Conservation (phyloP, 495 filamentous ascomycete species). For the Penicillium herquei region DNA sequence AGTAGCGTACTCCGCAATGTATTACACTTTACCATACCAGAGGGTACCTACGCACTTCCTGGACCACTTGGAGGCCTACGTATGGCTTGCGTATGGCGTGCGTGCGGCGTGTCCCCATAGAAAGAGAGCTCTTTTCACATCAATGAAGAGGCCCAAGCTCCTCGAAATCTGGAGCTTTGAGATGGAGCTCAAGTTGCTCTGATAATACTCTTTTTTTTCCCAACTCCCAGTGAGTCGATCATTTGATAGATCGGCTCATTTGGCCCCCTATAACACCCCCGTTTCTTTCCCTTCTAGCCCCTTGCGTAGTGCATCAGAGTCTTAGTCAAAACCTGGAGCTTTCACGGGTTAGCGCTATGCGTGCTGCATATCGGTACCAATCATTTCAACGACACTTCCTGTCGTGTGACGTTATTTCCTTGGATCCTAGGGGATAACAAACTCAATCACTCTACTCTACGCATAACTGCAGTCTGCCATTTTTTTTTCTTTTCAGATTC, state of each 20-base stretch:
- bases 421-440: neutral
- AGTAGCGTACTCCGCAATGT: conserved; percentile 19
- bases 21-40: conserved; percentile 5
- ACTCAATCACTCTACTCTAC: neutral
- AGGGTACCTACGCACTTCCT: neutral
- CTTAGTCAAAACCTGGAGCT: conserved; percentile 8
- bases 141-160: conserved; percentile 18
- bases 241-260: neutral
- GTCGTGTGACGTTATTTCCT: conserved; percentile 13
- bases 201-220: neutral
- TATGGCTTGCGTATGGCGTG: too few relatives aligned
- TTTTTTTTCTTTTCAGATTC: neutral
- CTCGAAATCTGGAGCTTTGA: conserved; percentile 16
- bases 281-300: conserved; percentile 3
- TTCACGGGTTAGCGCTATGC: conserved; percentile 15
- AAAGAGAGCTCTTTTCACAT: too few relatives aligned
- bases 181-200: neutral
- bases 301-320: conserved; percentile 5
- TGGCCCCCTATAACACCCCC: neutral
- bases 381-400: conserved; percentile 1
- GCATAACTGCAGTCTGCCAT: neutral
- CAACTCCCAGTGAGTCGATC: neutral
- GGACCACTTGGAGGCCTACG: neutral
- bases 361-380: conserved; percentile 21
- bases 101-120: too few relatives aligned